These are phyloP conservation scores for Termitomyces sp. DNA, from an alignment of 768 basidiomycete species.

Conservation along the genomic window DNA sequence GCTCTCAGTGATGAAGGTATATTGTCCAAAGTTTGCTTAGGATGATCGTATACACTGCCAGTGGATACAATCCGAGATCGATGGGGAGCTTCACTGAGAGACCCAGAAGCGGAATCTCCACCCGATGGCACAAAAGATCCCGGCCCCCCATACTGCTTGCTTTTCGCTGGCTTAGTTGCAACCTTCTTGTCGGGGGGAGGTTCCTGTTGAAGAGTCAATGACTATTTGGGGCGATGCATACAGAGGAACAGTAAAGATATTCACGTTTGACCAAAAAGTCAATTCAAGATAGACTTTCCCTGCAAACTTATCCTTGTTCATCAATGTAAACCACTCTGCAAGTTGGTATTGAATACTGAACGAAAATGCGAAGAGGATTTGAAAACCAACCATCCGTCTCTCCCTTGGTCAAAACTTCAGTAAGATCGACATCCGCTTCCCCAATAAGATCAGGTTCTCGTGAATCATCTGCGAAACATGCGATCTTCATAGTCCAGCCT, in stretches of 20 bases:
- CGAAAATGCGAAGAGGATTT: not conserved
- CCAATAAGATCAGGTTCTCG: slow-evolving; percentile 96
- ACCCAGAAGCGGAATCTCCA: slow-evolving; percentile 27
- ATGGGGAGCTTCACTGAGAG: slow-evolving; percentile 21
- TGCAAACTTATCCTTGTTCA: slow-evolving; percentile 87
- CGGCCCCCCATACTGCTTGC: slow-evolving; percentile 71
- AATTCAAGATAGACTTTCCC: slow-evolving; percentile 96
- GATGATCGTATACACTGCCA: slow-evolving; percentile 31
- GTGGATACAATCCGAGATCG: slow-evolving; percentile 30
- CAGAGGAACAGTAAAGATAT: slow-evolving; percentile 25
- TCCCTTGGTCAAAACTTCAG: slow-evolving; percentile 88
- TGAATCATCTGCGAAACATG: slow-evolving; percentile 93
- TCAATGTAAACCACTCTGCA: slow-evolving; percentile 91
- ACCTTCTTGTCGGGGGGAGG: slow-evolving; percentile 72
- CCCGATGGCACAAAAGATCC: slow-evolving; percentile 68
- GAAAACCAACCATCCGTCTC: slow-evolving; percentile 88
- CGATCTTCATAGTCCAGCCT: slow-evolving; percentile 70
- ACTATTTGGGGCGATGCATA: not conserved
- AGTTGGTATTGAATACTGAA: not conserved
- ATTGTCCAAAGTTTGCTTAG: slow-evolving; percentile 43
- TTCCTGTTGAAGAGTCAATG: slow-evolving; percentile 42
- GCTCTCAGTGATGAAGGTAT: slow-evolving; percentile 58
- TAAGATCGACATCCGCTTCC: slow-evolving; percentile 83
- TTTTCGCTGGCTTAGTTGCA: slow-evolving; percentile 44
- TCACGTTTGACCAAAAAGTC: slow-evolving; percentile 94